Evolutionary conservation across 1,139 yeast species (phyloP).

Genomic region (Meyerozyma elateridarum): DNA sequence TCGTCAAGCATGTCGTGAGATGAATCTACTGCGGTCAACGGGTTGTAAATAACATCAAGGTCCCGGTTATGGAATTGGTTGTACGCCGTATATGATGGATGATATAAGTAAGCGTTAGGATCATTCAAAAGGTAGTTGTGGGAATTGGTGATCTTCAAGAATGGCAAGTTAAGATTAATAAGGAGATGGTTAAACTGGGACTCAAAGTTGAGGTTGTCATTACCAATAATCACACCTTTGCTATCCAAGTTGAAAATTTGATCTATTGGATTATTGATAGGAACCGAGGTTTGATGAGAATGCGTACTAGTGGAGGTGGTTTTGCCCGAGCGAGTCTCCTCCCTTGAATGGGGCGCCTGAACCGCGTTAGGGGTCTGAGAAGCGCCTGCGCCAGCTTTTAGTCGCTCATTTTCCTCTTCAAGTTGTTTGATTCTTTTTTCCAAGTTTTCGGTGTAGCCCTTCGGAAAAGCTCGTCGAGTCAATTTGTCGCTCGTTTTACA

Average conservation of each 20-base stretch:
- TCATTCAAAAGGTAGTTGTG: constrained; percentile 43
- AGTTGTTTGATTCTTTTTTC: constrained; percentile 57
- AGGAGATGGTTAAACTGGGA: constrained; percentile 45
- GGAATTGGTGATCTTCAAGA: constrained; percentile 42
- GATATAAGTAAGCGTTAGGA: constrained; percentile 41
- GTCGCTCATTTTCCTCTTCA: constrained; percentile 51
- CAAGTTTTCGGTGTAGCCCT: constrained; percentile 70
- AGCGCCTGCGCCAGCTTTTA: constrained; percentile 19
- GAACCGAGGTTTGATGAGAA: constrained; percentile 17
- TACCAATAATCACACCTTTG: constrained; percentile 45
- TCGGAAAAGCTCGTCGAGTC: constrained; percentile 69
- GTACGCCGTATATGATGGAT: constrained; percentile 37
- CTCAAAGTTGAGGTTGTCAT: constrained; percentile 46
- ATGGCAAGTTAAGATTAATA: constrained; percentile 43
- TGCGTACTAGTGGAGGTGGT: constrained; percentile 9
- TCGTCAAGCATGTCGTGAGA: constrained; percentile 17
- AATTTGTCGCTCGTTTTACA: constrained; percentile 71
- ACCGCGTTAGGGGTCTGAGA: constrained; percentile 5
- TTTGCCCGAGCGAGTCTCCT: constrained; percentile 3
- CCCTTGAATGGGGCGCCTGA: constrained; percentile 5
- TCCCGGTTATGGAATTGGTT: constrained; percentile 39
- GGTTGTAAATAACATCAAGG: constrained; percentile 40
- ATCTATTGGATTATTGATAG: constrained; percentile 44
- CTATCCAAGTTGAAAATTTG: constrained; percentile 44
- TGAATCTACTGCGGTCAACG: constrained; percentile 31